Conservation (phyloP, 345 rosid species). For the Geranium rotundifolium region DNA sequence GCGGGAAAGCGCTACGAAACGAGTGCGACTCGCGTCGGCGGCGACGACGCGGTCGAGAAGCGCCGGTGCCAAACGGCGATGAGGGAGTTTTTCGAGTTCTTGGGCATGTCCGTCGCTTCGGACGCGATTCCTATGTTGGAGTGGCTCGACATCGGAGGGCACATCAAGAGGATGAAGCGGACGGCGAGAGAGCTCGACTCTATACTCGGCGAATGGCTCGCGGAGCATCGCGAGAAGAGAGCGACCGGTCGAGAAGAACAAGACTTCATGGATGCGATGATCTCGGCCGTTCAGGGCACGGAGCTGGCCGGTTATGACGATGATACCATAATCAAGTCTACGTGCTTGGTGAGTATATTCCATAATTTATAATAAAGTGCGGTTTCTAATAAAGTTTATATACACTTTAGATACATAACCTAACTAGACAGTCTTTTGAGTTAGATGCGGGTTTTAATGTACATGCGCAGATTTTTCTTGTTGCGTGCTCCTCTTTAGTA, state of each 20-base stretch:
- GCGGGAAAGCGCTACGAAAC: constrained; percentile 15
- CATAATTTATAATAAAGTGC: no score
- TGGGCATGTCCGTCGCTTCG: constrained; percentile 12
- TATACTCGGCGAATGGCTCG: constrained; percentile 13
- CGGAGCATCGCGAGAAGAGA: constrained; percentile 9
- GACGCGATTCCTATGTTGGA: constrained; percentile 27
- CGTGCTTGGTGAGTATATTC: no score
- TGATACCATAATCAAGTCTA: no score
- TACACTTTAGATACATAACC: no score
- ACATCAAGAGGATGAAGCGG: constrained; percentile 20
- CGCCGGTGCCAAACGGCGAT: constrained; percentile 4
- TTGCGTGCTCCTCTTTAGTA: no score
- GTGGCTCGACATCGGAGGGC: constrained; percentile 26
- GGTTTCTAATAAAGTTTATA: not conserved
- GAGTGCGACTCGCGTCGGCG: not conserved
- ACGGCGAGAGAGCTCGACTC: constrained; percentile 13
- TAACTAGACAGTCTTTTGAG: no score
- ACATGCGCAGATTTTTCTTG: no score
- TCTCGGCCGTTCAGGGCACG: no score
- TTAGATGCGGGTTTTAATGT: no score
- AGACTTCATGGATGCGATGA: no score
- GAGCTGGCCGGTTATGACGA: no score
- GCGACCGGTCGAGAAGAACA: no score
- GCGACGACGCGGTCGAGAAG: not conserved
- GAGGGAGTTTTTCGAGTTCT: constrained; percentile 11